Evolutionary conservation across 257 asterid species (phyloP).

Genomic region (Oldenlandia corymbosa): DNA sequence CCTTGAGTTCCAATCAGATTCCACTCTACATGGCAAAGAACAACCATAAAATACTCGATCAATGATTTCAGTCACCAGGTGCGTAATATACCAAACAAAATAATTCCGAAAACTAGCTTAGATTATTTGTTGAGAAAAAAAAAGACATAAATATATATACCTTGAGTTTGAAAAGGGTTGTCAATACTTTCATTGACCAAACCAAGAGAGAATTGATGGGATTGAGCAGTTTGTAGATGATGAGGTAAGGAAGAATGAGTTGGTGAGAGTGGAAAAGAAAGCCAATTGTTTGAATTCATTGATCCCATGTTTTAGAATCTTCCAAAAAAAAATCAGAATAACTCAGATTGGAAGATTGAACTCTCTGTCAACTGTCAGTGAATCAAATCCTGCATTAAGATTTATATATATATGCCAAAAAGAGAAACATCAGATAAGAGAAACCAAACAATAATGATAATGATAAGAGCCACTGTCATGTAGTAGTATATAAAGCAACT

Average conservation of each 20-base stretch:
- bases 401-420: slow-evolving; percentile 24
- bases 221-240: slow-evolving; percentile 42
- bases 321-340: slow-evolving; percentile 12
- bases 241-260: slow-evolving; percentile 45
- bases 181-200: slow-evolving; percentile 52
- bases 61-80: too few species aligned
- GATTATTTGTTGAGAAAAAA: too few species aligned
- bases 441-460: slow-evolving; percentile 15
- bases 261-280: slow-evolving; percentile 79
- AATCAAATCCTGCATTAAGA: slow-evolving; percentile 48
- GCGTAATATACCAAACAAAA: too few species aligned
- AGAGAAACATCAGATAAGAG: slow-evolving; percentile 18
- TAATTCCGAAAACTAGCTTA: too few species aligned
- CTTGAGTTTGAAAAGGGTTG: slow-evolving; percentile 61
- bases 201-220: slow-evolving; percentile 68
- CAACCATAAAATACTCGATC: too few species aligned
- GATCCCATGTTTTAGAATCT: slow-evolving; percentile 25
- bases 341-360: slow-evolving; percentile 1
- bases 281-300: slow-evolving; percentile 89
- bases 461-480: slow-evolving; percentile 17
- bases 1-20: slow-evolving; percentile 47
- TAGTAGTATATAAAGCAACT: slow-evolving; percentile 17
- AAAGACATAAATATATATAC: slow-evolving; percentile 18
- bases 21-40: slow-evolving; percentile 45
- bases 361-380: slow-evolving; percentile 14